Base-by-base conservation (phyloP, 1,284 basidiomycete species). In the Trichosporon ovoides region DNA sequence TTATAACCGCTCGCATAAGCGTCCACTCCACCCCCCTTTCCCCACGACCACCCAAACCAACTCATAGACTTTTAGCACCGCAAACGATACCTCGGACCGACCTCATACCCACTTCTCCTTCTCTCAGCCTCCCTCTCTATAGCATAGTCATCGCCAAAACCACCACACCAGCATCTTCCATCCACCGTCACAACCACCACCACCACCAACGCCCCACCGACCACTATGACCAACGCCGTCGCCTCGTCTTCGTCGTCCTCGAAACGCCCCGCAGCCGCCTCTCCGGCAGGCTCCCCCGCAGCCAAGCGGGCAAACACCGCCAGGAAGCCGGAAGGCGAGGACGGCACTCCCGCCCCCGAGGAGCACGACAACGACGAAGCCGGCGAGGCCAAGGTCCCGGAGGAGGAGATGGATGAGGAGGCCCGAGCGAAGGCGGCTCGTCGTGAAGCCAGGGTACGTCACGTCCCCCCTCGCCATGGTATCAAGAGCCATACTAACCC, bases 361-460 rank as follows among this genome's bases (percentile, higher is more conserved):
- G 64, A 56, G 11, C 61, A 62, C 13, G 63, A 65, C 16, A 58
- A 67, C 34, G 59, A 63, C 35, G 49, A 57, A 16, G 34, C 55
- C 5, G 66, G 28, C 11, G 49, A 56, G 19, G 62, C 36, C 37
- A 52, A 58, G 33, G 20, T 4, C 7, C 31, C 55, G 56, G 60
- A 55, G 12, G 61, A 46, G 16, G 55, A 64, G 16, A 52, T 67
- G 57, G 63, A 68, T 50, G 68, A 73, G 6, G 65, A 69, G 24
- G 57, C 65, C 22, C 56, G 58, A 37, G 72, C 70, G 18, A 74
- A 70, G 62, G 58, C 60, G 7, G 70, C 69, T 12, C 63, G 73
- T 34, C 68, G 72, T 46, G 72, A 74, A 55, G 73, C 73, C 3
- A 62, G 73, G 55, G 73, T 75, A 51, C 64, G 70, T 69, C 16